Evolutionary conservation across 306 rosid genomes (phyloP).

Genomic region (Begonia peltatifolia): DNA sequence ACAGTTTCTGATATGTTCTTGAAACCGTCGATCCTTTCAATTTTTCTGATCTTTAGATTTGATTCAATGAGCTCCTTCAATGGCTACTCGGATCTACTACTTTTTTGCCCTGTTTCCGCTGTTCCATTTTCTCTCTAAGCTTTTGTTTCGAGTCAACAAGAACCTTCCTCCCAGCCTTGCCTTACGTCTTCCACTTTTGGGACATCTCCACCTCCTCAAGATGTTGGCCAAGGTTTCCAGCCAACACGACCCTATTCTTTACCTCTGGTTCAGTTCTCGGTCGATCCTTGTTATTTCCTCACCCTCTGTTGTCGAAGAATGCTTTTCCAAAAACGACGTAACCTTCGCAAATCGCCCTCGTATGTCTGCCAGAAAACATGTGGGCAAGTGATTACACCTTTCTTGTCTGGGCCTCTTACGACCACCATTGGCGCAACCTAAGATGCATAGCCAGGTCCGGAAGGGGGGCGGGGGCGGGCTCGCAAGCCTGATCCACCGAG

Average conservation of each 20-base stretch:
- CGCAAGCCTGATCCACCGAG: too few species aligned
- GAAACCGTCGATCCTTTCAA: too few species aligned
- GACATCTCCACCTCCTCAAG: constrained; percentile 27
- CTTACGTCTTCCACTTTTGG: constrained; percentile 14
- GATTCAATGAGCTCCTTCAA: too few species aligned
- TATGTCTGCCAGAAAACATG: constrained; percentile 3
- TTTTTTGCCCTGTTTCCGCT: not conserved
- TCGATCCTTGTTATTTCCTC: constrained; percentile 12
- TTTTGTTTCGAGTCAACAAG: not conserved
- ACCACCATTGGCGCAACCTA: constrained; percentile 26
- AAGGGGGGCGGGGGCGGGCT: too few species aligned
- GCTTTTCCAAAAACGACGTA: constrained; percentile 7
- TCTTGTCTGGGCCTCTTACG: constrained; percentile 21
- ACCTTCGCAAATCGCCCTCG: constrained; percentile 11
- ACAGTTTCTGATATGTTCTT: too few species aligned
- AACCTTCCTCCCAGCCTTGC: constrained; percentile 23
- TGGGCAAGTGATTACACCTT: constrained; percentile 11
- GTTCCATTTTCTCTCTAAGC: constrained; percentile 2
- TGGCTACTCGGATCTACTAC: not conserved
- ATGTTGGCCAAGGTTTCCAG: constrained; percentile 14
- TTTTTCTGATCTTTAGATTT: too few species aligned
- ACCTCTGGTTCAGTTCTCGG: constrained; percentile 20
- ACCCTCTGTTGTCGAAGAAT: constrained; percentile 12
- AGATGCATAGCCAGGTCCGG: constrained; percentile 21
- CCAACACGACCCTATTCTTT: constrained; percentile 16